These are phyloP conservation scores for Geotrichum carabidarum DNA, from an alignment of 1,139 yeast species.

Conservation along the genomic window DNA sequence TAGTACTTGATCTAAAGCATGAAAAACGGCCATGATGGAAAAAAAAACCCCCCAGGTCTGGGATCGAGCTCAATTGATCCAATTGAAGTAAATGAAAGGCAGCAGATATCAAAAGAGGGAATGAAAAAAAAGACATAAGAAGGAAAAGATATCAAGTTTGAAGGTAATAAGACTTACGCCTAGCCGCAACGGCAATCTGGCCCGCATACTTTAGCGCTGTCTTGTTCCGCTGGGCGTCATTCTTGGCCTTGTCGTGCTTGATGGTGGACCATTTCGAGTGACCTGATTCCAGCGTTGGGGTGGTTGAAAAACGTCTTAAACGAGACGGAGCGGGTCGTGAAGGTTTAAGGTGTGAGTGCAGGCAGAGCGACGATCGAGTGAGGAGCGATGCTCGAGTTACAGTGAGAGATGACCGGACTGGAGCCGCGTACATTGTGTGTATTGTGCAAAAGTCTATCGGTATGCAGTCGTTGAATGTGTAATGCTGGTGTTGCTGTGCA, in stretches of 20 bases:
- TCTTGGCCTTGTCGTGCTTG: constrained; percentile 88
- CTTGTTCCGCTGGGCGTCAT: constrained; percentile 73
- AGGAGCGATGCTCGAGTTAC: too few relatives aligned
- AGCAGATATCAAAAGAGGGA: neutral
- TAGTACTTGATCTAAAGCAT: neutral
- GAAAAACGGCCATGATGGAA: too few relatives aligned
- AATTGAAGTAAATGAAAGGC: neutral
- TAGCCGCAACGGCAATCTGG: constrained; percentile 68
- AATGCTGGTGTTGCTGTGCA: too few relatives aligned
- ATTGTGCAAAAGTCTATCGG: too few relatives aligned
- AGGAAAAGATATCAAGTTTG: too few relatives aligned
- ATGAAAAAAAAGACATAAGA: too few relatives aligned
- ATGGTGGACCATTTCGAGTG: constrained; percentile 96
- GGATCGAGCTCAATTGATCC: too few relatives aligned
- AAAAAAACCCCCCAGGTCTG: too few relatives aligned
- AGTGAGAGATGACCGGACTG: too few relatives aligned
- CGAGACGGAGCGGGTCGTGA: constrained; percentile 20
- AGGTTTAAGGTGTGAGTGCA: constrained; percentile 23
- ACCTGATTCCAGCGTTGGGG: constrained; percentile 42
- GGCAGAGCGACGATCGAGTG: neutral
- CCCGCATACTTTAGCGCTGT: constrained; percentile 68
- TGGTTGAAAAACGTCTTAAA: neutral
- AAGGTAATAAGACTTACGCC: constrained; percentile 32
- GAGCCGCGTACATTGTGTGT: too few relatives aligned
- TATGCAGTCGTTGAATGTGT: too few relatives aligned